Conservation (phyloP, 768 basidiomycete species). For the Leccinellum albellum region DNA sequence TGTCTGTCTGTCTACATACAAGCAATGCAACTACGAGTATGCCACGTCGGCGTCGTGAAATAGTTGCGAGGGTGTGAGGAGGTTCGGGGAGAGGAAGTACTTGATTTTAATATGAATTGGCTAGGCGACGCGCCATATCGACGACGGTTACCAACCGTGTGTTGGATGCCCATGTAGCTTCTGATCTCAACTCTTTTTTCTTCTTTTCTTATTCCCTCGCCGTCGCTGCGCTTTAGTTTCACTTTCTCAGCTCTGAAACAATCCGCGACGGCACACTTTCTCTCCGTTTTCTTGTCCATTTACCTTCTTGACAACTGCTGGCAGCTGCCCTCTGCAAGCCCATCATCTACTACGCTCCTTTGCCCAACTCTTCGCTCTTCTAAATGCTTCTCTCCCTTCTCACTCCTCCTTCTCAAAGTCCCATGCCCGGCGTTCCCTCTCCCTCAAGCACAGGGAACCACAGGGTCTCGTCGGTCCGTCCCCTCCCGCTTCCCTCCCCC, state of each 20-base stretch:
- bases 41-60: background rate
- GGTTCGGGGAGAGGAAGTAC: background rate
- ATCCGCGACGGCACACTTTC: background rate
- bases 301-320: background rate
- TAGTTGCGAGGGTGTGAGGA: background rate
- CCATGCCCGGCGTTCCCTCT: conserved; percentile 28
- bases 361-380: conserved; percentile 16
- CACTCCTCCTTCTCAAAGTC: conserved; percentile 39
- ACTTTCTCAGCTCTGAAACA: background rate
- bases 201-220: background rate
- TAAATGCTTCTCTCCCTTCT: conserved; percentile 24
- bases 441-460: conserved; percentile 21
- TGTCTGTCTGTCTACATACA: background rate
- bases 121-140: background rate
- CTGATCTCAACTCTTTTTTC: background rate
- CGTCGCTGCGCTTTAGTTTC: background rate
- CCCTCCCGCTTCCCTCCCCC: background rate
- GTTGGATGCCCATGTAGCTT: background rate
- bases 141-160: background rate
- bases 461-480: conserved; percentile 16
- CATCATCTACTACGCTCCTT: conserved; percentile 42
- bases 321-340: conserved; percentile 6
- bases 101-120: background rate
- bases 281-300: background rate
- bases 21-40: conserved; percentile 9